Conservation (phyloP, 345 rosid species). For the Brassica rapa region DNA sequence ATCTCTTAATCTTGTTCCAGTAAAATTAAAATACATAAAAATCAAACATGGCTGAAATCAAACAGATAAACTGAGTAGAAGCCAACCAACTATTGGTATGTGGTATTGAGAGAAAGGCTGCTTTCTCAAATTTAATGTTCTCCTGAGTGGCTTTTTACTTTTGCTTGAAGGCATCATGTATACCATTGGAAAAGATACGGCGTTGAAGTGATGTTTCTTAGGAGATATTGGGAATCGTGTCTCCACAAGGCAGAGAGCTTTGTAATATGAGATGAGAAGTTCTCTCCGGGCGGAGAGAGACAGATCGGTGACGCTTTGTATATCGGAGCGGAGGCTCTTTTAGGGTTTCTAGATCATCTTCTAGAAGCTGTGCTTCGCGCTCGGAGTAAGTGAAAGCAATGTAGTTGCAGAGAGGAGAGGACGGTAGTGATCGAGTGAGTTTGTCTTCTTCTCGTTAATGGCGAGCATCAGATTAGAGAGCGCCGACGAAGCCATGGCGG, state of each 20-base stretch:
- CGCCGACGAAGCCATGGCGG: constrained; percentile 52
- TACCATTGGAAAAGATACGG: constrained; percentile 79
- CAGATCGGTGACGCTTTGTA: constrained; percentile 73
- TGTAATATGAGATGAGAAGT: constrained; percentile 68
- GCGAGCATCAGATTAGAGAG: constrained; percentile 88
- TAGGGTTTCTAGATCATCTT: constrained; percentile 80
- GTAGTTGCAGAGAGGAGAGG: constrained; percentile 86
- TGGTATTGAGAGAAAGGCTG: constrained; percentile 51
- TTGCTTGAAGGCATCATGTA: constrained; percentile 74
- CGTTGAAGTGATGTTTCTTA: constrained; percentile 71
- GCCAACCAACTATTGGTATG: too few relatives aligned
- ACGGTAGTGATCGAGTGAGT: constrained; percentile 76
- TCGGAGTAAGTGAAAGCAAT: constrained; percentile 77
- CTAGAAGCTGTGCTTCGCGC: constrained; percentile 88
- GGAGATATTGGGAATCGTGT: constrained; percentile 95
- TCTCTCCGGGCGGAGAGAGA: constrained; percentile 78
- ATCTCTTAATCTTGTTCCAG: not conserved
- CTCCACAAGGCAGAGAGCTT: constrained; percentile 77
- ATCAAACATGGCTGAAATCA: too few relatives aligned
- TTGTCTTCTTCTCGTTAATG: constrained; percentile 86
- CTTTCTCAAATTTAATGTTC: constrained; percentile 89
- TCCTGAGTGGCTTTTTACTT: constrained; percentile 83
- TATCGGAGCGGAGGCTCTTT: constrained; percentile 69
- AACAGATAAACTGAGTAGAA: too few relatives aligned
- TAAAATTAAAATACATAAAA: too few relatives aligned